Percentiles rank a stretch among this genome's conserved stretches.
phyloP scores from a whole-genome alignment of 2,329 filamentous ascomycete genomes.

The Torrubiella hemipterigena region DNA sequence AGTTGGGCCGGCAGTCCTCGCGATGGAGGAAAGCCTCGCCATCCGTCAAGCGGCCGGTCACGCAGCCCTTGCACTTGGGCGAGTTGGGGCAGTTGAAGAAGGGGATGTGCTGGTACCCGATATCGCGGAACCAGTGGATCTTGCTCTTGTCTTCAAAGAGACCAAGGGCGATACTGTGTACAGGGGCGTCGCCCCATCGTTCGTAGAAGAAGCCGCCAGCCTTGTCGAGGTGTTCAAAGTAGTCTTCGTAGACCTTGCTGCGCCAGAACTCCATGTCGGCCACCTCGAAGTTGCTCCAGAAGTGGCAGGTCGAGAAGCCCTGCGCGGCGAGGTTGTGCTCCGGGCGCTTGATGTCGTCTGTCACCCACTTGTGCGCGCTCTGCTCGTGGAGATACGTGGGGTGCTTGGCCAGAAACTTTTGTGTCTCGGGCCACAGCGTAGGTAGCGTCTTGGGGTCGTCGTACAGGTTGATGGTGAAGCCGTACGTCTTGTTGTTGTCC shows the following conservation, averaged over 20 bases:
- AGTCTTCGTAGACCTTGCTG: slow-evolving; percentile 81
- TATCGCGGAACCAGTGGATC: slow-evolving; percentile 98
- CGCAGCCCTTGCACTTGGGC: slow-evolving; percentile 80
- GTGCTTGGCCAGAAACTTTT: slow-evolving; percentile 78
- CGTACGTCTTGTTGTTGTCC: slow-evolving; percentile 97
- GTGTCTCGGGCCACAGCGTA: slow-evolving; percentile 88
- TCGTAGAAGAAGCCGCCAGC: slow-evolving; percentile 58
- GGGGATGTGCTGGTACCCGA: slow-evolving; percentile 95
- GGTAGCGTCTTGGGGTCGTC: slow-evolving; percentile 80
- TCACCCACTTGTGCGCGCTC: slow-evolving; percentile 80
- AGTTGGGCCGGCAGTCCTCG: slow-evolving; percentile 90
- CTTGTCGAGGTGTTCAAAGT: slow-evolving; percentile 88
- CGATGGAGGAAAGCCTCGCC: slow-evolving; percentile 74
- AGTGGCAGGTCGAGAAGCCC: slow-evolving; percentile 96
- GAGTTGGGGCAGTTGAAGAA: slow-evolving; percentile 99
- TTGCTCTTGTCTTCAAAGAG: slow-evolving; percentile 84
- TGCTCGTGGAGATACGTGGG: slow-evolving; percentile 70
- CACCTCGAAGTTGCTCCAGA: slow-evolving; percentile 99
- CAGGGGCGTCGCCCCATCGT: slow-evolving; percentile 87
- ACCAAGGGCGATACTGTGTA: slow-evolving; percentile 86
- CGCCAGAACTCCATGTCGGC: slow-evolving; percentile 89
- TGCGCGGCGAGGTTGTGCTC: slow-evolving; percentile 71
- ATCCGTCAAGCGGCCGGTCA: slow-evolving; percentile 78
- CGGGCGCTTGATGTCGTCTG: slow-evolving; percentile 64
- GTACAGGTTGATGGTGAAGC: slow-evolving; percentile 96